A percentile compares a stretch with the other conserved stretches of the same genome.
Evolutionary conservation across 208 protist species (phyloP).

Genomic region (Trypanosoma lewisi): DNA sequence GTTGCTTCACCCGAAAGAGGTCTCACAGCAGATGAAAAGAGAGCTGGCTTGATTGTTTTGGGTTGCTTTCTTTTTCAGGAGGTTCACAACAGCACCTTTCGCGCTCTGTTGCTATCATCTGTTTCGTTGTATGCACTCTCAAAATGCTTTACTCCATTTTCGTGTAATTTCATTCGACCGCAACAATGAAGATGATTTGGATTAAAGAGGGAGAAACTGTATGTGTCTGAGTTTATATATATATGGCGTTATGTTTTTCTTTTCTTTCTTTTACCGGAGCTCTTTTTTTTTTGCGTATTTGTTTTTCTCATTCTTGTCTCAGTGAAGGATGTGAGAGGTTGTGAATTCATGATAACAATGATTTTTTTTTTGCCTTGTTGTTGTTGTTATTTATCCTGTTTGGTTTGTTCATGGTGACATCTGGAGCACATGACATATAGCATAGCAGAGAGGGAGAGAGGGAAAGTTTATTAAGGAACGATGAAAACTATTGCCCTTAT

Average conservation of each 20-base stretch:
- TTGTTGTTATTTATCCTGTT: too few relatives aligned
- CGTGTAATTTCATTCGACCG: too few relatives aligned
- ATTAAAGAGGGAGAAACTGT: not conserved
- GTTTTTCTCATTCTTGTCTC: too few relatives aligned
- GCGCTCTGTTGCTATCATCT: constrained; percentile 12
- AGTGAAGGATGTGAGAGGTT: too few relatives aligned
- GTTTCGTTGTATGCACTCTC: constrained; percentile 3
- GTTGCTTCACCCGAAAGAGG: not conserved
- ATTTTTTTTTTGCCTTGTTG: too few relatives aligned
- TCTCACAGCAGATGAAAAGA: constrained; percentile 21
- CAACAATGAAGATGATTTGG: not conserved
- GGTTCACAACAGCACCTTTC: constrained; percentile 17
- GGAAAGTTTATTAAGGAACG: too few relatives aligned
- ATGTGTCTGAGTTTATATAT: not conserved
- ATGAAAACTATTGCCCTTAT: constrained; percentile 97
- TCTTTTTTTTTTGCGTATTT: too few relatives aligned
- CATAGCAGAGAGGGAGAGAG: too few relatives aligned
- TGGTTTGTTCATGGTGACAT: too few relatives aligned
- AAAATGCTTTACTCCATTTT: not conserved
- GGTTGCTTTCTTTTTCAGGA: constrained; percentile 32
- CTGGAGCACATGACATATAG: not conserved
- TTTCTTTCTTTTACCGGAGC: too few relatives aligned
- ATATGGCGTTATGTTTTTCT: not conserved
- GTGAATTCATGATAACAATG: too few relatives aligned
- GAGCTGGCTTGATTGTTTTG: constrained; percentile 23